A percentile compares a stretch with the other conserved stretches of the same genome.
phyloP scores from a whole-genome alignment of 352 stramenopile species.

The Globisporangium apiculatum region DNA sequence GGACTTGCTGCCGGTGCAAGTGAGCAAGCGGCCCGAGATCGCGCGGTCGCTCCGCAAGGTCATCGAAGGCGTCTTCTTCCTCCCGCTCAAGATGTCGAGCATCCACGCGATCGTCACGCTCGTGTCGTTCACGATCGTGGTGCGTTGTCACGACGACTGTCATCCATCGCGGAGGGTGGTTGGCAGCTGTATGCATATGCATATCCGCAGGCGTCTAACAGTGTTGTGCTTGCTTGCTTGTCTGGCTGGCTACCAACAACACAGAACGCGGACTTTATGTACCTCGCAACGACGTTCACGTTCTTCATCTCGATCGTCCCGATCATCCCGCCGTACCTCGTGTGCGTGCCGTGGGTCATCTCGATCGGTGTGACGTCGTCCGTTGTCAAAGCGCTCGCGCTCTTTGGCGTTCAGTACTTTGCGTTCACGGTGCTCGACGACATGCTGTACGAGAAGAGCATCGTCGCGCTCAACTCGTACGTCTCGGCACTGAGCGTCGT shows the following conservation, averaged over 20 bases:
- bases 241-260: not conserved
- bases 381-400: constrained; percentile 68
- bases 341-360: constrained; percentile 79
- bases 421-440: constrained; percentile 81
- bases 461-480: constrained; percentile 80
- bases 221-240: not conserved
- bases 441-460: constrained; percentile 87
- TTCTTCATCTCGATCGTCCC: constrained; percentile 88
- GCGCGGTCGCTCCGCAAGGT: constrained; percentile 67
- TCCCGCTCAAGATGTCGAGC: constrained; percentile 86
- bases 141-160: constrained; percentile 23
- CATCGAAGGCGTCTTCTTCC: constrained; percentile 83
- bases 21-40: constrained; percentile 65
- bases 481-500: constrained; percentile 82
- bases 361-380: constrained; percentile 75
- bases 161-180: not conserved
- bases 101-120: constrained; percentile 85
- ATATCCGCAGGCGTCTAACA: no score
- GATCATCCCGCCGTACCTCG: constrained; percentile 81
- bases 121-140: constrained; percentile 80
- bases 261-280: constrained; percentile 83
- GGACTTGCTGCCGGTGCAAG: constrained; percentile 69
- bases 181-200: not conserved
- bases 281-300: constrained; percentile 75
- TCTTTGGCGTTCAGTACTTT: constrained; percentile 82